These are phyloP conservation scores for Eucalyptus erythrocorys DNA, from an alignment of 345 rosid genomes.

Conservation along the genomic window DNA sequence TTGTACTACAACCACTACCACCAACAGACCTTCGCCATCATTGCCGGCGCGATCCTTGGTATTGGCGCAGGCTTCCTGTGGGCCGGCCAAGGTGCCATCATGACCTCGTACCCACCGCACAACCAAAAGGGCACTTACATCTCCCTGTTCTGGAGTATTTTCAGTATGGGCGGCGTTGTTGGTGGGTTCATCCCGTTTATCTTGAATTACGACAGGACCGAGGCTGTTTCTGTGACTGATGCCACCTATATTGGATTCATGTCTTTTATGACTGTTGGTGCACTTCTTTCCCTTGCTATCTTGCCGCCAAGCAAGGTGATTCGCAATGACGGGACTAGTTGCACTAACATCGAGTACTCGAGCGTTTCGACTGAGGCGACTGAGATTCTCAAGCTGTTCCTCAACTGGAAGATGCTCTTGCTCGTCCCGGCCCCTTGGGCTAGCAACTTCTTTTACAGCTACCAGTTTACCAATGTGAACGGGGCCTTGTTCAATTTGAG, in stretches of 20 bases:
- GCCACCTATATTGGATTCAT: conserved; percentile 55
- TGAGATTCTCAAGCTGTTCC: conserved; percentile 36
- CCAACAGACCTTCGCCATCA: conserved; percentile 30
- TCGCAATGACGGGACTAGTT: conserved; percentile 33
- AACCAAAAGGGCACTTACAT: conserved; percentile 70
- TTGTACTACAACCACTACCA: conserved; percentile 49
- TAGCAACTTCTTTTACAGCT: conserved; percentile 68
- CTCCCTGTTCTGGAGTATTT: conserved; percentile 51
- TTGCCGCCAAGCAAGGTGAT: conserved; percentile 30
- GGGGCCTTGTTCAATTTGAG: conserved; percentile 46
- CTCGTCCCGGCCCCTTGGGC: conserved; percentile 84
- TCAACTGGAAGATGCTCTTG: conserved; percentile 63
- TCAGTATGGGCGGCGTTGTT: conserved; percentile 63
- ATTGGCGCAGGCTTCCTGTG: conserved; percentile 83
- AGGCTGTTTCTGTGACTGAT: conserved; percentile 33
- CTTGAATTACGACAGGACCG: conserved; percentile 24
- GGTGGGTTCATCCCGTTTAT: conserved; percentile 60
- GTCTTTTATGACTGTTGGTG: conserved; percentile 67
- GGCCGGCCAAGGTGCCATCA: conserved; percentile 92
- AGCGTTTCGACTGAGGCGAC: conserved; percentile 13
- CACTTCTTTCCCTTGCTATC: conserved; percentile 28
- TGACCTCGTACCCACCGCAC: conserved; percentile 81
- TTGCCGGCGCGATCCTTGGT: conserved; percentile 58
- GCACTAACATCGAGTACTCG: conserved; percentile 31
- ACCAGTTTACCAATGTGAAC: conserved; percentile 75